Conservation (phyloP, 176 grass and related monocot genomes). For the Poa annua region DNA sequence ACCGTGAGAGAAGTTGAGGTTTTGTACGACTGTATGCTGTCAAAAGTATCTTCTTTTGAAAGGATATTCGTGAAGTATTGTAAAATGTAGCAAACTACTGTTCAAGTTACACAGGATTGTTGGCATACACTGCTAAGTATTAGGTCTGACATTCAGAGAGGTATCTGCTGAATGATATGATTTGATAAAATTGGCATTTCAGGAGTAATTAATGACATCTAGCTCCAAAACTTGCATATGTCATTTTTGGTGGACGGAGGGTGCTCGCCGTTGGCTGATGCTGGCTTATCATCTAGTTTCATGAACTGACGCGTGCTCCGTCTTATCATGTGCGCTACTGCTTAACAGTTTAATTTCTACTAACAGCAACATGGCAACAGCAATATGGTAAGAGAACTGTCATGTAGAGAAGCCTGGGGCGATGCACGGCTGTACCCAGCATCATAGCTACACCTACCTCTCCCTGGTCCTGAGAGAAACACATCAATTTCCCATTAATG, state of each 20-base stretch:
- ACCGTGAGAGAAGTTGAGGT: neutral
- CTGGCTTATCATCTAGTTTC: neutral
- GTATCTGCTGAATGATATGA: neutral
- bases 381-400: neutral
- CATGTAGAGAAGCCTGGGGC: neutral
- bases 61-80: neutral
- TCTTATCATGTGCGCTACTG: neutral
- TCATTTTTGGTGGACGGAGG: too few relatives aligned
- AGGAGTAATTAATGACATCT: neutral
- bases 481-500: neutral
- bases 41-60: neutral
- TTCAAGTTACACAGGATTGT: neutral
- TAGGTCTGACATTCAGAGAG: neutral
- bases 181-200: neutral
- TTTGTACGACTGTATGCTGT: neutral
- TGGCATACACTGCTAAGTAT: neutral
- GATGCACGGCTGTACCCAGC: neutral
- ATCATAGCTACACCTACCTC: neutral
- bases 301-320: neutral
- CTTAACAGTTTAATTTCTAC: neutral
- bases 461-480: neutral
- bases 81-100: neutral
- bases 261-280: too few relatives aligned
- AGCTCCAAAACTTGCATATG: neutral
- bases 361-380: neutral